Conservation (phyloP, 805 yeast species). For the Tetrapisispora namnaoensis region DNA sequence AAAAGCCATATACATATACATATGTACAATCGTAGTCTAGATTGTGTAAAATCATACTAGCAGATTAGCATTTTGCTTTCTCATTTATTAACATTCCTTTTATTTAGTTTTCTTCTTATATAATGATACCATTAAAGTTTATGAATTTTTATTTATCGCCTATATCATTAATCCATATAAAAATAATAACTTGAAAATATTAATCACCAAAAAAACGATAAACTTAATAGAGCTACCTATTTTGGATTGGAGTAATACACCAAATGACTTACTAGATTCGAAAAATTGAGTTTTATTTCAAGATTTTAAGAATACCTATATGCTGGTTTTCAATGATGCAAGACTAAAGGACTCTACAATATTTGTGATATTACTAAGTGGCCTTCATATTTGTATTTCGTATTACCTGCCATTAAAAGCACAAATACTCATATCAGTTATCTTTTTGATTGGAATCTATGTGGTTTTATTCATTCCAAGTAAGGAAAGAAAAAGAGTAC, state of each 20-base stretch:
- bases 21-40: not conserved
- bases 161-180: too few relatives aligned
- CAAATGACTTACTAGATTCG: too few relatives aligned
- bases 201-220: too few relatives aligned
- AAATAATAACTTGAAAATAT: too few relatives aligned
- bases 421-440: not conserved
- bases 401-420: not conserved
- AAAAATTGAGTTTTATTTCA: too few relatives aligned
- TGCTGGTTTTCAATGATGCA: not conserved
- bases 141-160: not conserved
- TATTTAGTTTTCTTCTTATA: not conserved
- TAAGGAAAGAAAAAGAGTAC: not conserved
- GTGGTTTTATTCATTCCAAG: not conserved
- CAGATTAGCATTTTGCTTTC: not conserved
- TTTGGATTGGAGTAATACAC: too few relatives aligned
- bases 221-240: too few relatives aligned
- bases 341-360: not conserved
- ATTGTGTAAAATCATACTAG: not conserved
- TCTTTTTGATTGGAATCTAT: not conserved
- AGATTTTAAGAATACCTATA: not conserved
- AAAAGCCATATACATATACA: not conserved
- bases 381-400: not conserved
- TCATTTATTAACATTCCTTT: not conserved
- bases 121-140: not conserved
- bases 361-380: not conserved